These are phyloP conservation scores for Tuber melanosporum DNA, from an alignment of 495 filamentous ascomycete species.

Conservation along the genomic window DNA sequence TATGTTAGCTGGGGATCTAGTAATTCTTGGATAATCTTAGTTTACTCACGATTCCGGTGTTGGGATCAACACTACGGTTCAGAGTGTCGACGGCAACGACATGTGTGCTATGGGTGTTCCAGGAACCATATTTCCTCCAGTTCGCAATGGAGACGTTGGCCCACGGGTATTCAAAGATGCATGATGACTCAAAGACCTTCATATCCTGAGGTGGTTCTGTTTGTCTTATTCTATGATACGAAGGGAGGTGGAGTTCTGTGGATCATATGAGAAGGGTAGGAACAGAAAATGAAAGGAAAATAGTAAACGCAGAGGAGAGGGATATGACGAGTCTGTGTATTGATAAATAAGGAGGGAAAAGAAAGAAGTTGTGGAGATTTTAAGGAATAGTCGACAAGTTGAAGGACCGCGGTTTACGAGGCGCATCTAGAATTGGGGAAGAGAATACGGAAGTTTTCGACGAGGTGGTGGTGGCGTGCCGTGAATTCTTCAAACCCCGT, in stretches of 20 bases:
- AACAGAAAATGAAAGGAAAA: background rate
- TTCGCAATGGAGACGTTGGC: constrained; percentile 98
- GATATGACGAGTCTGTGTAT: background rate
- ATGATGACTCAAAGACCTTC: constrained; percentile 86
- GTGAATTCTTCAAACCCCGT: no score
- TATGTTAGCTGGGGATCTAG: background rate
- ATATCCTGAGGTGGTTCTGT: constrained; percentile 48
- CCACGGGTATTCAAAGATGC: constrained; percentile 95
- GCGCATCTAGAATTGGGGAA: no score
- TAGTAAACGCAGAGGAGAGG: background rate
- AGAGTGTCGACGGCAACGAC: constrained; percentile 92
- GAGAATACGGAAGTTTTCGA: no score
- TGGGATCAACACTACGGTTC: constrained; percentile 67
- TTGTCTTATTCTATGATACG: background rate
- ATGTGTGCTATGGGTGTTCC: constrained; percentile 93
- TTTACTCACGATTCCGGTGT: constrained; percentile 69
- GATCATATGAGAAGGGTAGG: background rate
- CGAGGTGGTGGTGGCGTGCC: no score
- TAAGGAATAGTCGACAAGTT: background rate
- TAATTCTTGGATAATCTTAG: background rate
- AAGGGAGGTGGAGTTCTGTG: background rate
- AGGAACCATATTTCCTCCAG: constrained; percentile 97
- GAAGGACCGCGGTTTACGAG: no score
- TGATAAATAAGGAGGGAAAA: background rate
- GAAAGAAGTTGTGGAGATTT: background rate